Evolutionary conservation across 2,329 filamentous ascomycete species (phyloP), one percentile per base, ranked within the genome.

Genomic region (Cytospora leucostoma): DNA sequence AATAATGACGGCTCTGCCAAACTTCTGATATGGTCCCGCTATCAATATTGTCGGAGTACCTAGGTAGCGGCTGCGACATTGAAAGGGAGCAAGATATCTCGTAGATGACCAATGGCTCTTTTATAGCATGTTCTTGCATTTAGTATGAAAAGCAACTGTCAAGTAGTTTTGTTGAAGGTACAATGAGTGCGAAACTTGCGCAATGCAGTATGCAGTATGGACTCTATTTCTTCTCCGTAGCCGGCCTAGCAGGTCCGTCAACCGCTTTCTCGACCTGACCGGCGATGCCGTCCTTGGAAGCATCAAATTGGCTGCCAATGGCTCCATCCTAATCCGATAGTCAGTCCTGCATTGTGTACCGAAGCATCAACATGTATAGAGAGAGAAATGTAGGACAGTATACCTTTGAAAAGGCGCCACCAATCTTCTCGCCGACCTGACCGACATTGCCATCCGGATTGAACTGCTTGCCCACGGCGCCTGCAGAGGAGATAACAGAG

Each of bases 371-470:
- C 19, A 12, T 4, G 8, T 15, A 12, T 8, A 21, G 7, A 27
- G n/a, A 2, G 3, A 11, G 12, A n/a, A 13, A 15, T 27, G 2
- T 10, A 11, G 8, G 17, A 4, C 7, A 19, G 12, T n/a, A 35
- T 40, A 59, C 58, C 38, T 60, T 54, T 4, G 50, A 60, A 5
- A 54, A 60, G 19, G 58, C 50, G 12, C 58, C 58, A 12, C 50
- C 50, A 11, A 54, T 33, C 38, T 54, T 54, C 58, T 60, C 58
- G 35, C 37, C 58, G 4, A 60, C n/a, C 15, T 60, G 50, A 35
- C 58, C 50, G 21, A 59, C n/a, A 32, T 47, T 54, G 2, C 58
- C 58, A 33, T 60, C 51, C 7, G 50, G 58, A n/a, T 60, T 60
- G 50, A 60, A 47, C 32, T 60, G 58, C 27, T 54, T 54, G 27